Base-by-base conservation (phyloP, 1,284 basidiomycete genomes). In the Pseudozyma sp. region DNA sequence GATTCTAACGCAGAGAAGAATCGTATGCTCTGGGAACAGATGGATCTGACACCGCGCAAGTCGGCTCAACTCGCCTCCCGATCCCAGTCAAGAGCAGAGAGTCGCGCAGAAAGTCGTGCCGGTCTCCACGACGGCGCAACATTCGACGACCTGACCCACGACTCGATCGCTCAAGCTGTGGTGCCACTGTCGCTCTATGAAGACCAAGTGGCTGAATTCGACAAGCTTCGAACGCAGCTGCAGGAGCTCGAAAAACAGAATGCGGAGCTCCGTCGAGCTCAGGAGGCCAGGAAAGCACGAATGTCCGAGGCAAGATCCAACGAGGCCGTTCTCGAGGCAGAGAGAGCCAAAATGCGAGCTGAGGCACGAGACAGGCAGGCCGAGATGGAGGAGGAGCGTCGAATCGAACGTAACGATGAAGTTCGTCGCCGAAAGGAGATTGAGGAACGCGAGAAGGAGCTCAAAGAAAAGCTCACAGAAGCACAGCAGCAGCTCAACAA, bases 301-400 rank as follows among this genome's bases (percentile, higher is more conserved):
- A 50, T 58, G 35, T 66, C 71, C 16, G 77, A 79, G 52, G 59
- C 44, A 7, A 60, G 66, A 25, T 72, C 59, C 25, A 75, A 69
- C 42, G 67, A 73, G 47, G 68, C 65, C 19, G 40, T 78, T 25
- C 45, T 78, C 14, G 73, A 76, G 45, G 70, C 70, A 0, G 86
- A 86, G 21, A 86, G 88, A 25, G 84, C 89, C 18, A 87, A 88
- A 58, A 86, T 88, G 47, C 83, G 86, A 25, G 76, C 89, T 19
- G 87, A 87, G 59, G 89, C 90, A 69, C 88, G 88, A 45, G 87
- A 90, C 51, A 86, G 87, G 53, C 88, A 88, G 68, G 84, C 89
- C 18, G 89, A 89, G 48, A 58, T 77, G 63, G 80, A 82, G 40
- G 79, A 79, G 38, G 76, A 79, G 42, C 69, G 71, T 38, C 67